A percentile compares a stretch with the other conserved stretches of the same genome.
These are phyloP conservation scores for Bodo saltans DNA, from an alignment of 78 protist genomes.

Conservation along the genomic window DNA sequence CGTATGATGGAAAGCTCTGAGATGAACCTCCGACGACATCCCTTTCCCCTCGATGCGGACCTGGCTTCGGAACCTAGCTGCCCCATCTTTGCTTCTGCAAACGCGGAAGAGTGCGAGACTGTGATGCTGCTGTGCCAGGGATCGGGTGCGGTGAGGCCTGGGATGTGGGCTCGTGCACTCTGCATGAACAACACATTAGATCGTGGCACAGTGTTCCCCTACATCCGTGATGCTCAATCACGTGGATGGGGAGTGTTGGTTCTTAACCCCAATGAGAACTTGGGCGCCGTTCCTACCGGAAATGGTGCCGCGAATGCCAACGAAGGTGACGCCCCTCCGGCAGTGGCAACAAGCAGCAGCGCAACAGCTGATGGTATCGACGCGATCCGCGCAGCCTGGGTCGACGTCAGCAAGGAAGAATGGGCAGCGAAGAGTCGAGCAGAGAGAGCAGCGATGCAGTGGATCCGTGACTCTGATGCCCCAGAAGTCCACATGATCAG, in stretches of 20 bases:
- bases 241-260: conserved; percentile 31
- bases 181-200: conserved; percentile 39
- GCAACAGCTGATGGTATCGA: no score
- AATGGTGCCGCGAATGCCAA: background rate
- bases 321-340: background rate
- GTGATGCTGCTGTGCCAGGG: conserved; percentile 35
- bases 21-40: background rate
- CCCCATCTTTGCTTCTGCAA: background rate
- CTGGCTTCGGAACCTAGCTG: background rate
- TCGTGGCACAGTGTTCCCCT: conserved; percentile 28
- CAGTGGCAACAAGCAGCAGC: no score
- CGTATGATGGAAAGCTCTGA: background rate
- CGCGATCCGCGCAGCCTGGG: background rate
- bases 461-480: background rate
- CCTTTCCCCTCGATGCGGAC: background rate
- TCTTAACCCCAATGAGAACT: conserved; percentile 31
- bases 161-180: conserved; percentile 45
- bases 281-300: background rate
- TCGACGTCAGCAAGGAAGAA: background rate
- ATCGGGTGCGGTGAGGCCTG: conserved; percentile 41
- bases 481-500: background rate
- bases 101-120: background rate
- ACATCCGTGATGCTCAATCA: background rate
- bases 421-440: background rate
- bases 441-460: background rate